These are phyloP conservation scores for Prillingera fragicola DNA, from an alignment of 1,284 basidiomycete genomes.

Conservation along the genomic window DNA sequence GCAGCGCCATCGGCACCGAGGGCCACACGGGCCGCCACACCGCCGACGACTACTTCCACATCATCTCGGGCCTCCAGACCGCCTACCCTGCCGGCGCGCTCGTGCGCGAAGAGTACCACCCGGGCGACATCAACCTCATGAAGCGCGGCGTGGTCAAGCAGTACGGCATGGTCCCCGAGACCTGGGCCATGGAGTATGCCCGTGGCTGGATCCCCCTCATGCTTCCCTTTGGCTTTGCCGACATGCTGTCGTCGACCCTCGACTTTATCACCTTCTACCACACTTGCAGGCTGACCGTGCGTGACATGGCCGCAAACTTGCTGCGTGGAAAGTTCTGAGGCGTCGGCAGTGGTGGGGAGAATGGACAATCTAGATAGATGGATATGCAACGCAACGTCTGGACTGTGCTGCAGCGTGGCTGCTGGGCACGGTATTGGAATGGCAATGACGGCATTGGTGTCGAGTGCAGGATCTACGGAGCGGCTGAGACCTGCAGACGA, in stretches of 20 bases:
- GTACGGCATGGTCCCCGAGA: constrained; percentile 94
- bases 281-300: constrained; percentile 70
- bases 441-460: too few relatives aligned
- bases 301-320: constrained; percentile 76
- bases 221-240: constrained; percentile 88
- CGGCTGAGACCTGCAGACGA: too few relatives aligned
- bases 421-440: too few relatives aligned
- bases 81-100: constrained; percentile 77
- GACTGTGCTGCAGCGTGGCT: too few relatives aligned
- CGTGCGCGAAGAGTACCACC: constrained; percentile 70
- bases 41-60: constrained; percentile 91
- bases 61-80: constrained; percentile 87
- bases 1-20: constrained; percentile 91
- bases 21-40: constrained; percentile 92
- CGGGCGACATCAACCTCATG: constrained; percentile 80
- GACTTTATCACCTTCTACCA: constrained; percentile 77
- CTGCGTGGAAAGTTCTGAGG: constrained; percentile 76
- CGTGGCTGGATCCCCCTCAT: constrained; percentile 86
- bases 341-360: background rate
- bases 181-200: constrained; percentile 93
- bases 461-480: too few relatives aligned
- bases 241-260: constrained; percentile 79
- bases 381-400: too few relatives aligned
- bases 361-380: background rate
- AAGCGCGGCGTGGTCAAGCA: constrained; percentile 81